Conservation (phyloP, 441 rosid genomes). For the Rhodomyrtus psidioides region DNA sequence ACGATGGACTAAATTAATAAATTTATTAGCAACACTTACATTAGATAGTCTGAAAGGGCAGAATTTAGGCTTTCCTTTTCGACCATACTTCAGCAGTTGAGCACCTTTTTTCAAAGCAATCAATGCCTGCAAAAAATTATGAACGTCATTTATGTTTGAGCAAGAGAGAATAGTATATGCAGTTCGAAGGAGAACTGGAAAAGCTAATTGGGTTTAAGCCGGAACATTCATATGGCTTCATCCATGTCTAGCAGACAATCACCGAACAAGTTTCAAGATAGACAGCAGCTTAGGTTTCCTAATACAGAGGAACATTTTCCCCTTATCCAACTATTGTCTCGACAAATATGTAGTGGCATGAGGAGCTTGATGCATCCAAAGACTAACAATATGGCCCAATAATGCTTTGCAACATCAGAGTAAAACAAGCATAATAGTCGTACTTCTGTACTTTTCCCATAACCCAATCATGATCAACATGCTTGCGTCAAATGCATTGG, state of each 20-base stretch:
- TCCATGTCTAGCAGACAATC: background rate
- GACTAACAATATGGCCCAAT: background rate
- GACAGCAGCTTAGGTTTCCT: background rate
- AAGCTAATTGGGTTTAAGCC: background rate
- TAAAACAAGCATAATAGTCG: background rate
- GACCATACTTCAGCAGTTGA: constrained; percentile 92
- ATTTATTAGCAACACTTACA: constrained; percentile 42
- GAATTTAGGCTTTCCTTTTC: constrained; percentile 95
- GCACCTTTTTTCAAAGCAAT: constrained; percentile 87
- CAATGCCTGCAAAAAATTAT: constrained; percentile 51
- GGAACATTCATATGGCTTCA: background rate
- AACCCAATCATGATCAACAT: background rate
- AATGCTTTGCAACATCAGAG: background rate
- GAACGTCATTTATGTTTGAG: background rate
- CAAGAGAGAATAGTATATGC: background rate
- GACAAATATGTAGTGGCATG: background rate
- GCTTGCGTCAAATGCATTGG: background rate
- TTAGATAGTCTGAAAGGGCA: constrained; percentile 83
- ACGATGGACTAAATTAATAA: background rate
- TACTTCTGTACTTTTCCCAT: background rate
- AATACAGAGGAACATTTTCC: background rate
- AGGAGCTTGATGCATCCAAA: background rate
- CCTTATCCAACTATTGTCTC: background rate
- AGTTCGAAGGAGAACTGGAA: background rate
- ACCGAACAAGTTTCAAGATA: background rate